These are phyloP conservation scores for Eutrema salsugineum DNA, from an alignment of 441 rosid species.

Conservation along the genomic window DNA sequence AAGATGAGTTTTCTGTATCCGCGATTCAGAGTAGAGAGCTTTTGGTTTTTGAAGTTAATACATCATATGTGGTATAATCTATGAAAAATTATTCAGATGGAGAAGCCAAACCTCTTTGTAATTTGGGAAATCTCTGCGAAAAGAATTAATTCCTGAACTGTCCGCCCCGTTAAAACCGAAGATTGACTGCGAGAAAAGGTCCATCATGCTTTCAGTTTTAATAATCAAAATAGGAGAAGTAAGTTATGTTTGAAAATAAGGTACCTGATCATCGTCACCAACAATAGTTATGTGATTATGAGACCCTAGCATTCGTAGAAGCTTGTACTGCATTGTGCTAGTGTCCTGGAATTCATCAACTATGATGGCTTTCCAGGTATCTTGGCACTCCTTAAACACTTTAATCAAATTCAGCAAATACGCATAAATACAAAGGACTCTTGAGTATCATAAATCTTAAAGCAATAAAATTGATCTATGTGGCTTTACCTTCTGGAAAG, in stretches of 20 bases:
- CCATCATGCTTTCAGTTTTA: neutral
- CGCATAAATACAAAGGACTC: conserved; percentile 20
- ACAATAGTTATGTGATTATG: conserved; percentile 75
- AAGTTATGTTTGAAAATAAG: neutral
- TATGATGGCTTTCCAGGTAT: conserved; percentile 79
- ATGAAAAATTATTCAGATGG: neutral
- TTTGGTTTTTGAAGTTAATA: neutral
- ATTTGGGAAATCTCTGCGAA: conserved; percentile 77
- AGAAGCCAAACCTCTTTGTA: conserved; percentile 70
- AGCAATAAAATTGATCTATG: neutral
- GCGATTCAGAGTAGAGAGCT: neutral
- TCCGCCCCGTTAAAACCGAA: conserved; percentile 97
- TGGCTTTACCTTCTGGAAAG: conserved; percentile 74
- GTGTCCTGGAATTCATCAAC: conserved; percentile 98
- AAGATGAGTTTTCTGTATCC: neutral
- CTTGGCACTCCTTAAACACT: conserved; percentile 77
- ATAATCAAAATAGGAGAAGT: neutral
- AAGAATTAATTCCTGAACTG: conserved; percentile 85
- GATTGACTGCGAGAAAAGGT: conserved; percentile 66
- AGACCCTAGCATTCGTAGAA: conserved; percentile 69
- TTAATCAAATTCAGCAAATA: conserved; percentile 23
- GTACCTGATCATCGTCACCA: conserved; percentile 98
- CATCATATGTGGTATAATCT: conserved; percentile 5
- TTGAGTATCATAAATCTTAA: conserved; percentile 11
- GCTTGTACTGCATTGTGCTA: conserved; percentile 85